Conservation (phyloP, 176 grass and related monocot species). For the Carex kokanica region DNA sequence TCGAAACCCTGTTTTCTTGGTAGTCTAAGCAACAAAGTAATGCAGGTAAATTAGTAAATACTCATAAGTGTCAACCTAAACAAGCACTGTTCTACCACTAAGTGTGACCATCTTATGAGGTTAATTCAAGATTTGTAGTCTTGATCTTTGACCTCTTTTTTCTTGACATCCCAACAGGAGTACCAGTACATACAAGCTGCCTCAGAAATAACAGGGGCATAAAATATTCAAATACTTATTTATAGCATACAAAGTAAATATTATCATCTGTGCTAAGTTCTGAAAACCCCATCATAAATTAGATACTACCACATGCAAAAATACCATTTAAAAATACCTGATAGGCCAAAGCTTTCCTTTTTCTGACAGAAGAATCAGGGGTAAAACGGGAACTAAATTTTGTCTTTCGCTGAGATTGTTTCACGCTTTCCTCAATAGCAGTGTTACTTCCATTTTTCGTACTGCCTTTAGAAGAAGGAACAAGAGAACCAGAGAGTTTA, state of each 20-base stretch:
- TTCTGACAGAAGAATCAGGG: slow-evolving; percentile 52
- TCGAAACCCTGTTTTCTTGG: neutral
- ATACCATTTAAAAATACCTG: slow-evolving; percentile 45
- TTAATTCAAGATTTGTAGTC: neutral
- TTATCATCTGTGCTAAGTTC: neutral
- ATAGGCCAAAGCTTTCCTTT: slow-evolving; percentile 65
- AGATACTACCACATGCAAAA: neutral
- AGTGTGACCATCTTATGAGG: neutral
- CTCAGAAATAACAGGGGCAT: neutral
- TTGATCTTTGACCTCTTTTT: neutral
- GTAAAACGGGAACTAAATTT: slow-evolving; percentile 65
- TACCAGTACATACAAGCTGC: neutral
- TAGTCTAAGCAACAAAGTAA: neutral
- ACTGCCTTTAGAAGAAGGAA: slow-evolving; percentile 31
- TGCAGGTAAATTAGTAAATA: neutral
- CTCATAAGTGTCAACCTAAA: neutral
- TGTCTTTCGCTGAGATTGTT: slow-evolving; percentile 65
- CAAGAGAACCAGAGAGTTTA: slow-evolving; percentile 77
- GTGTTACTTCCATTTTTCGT: slow-evolving; percentile 42
- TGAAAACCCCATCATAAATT: neutral
- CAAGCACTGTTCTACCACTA: neutral
- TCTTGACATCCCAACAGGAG: neutral
- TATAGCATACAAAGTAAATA: neutral
- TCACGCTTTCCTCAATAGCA: slow-evolving; percentile 38
- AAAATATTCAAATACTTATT: neutral